A percentile compares a stretch with the other conserved stretches of the same genome.
phyloP scores from a whole-genome alignment of 257 asterid genomes.

The Nemophila menziesii region DNA sequence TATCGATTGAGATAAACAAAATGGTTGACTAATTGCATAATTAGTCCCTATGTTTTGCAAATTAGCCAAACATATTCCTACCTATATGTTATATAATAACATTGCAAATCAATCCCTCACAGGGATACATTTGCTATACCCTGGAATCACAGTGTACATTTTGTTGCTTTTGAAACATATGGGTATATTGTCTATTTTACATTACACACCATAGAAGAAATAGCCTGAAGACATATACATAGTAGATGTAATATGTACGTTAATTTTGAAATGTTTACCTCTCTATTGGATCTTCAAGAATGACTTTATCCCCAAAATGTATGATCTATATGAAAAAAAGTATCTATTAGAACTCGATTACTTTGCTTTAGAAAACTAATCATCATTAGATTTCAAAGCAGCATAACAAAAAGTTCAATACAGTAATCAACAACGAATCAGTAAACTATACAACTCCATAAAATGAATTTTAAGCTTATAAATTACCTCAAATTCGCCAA shows the following conservation, averaged over 20 bases:
- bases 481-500: constrained; percentile 83
- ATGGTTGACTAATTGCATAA: not conserved
- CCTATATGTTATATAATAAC: no score
- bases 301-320: constrained; percentile 81
- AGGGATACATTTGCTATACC: no score
- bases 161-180: no score
- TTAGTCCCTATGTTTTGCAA: not conserved
- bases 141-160: no score
- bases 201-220: no score
- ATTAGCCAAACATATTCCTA: no score
- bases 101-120: no score
- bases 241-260: not conserved
- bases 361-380: not conserved
- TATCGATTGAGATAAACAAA: constrained; percentile 1
- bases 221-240: not conserved
- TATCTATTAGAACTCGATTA: not conserved
- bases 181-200: no score
- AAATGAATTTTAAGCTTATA: not conserved
- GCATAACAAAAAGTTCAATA: not conserved
- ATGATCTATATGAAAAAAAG: constrained; percentile 39
- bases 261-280: constrained; percentile 29
- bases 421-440: not conserved
- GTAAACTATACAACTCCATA: not conserved
- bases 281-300: constrained; percentile 81
- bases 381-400: not conserved